A percentile compares a stretch with the other conserved stretches of the same genome.
Conservation (phyloP, 2,329 filamentous ascomycete species). For the Fusarium nematophilum region DNA sequence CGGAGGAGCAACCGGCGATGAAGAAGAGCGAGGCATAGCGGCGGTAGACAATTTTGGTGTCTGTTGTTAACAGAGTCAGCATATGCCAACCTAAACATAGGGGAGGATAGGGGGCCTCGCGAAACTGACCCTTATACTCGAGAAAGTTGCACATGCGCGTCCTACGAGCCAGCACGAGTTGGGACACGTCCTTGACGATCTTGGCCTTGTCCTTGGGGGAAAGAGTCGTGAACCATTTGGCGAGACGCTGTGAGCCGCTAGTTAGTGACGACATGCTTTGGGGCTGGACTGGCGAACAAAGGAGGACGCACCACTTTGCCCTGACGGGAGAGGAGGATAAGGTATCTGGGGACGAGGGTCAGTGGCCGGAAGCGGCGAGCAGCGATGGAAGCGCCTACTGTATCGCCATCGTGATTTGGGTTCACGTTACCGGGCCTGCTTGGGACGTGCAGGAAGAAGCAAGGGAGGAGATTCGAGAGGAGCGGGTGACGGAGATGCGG, state of each 20-base stretch:
- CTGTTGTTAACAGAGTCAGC: conserved; percentile 59
- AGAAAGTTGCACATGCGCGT: conserved; percentile 99
- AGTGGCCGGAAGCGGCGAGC: conserved; percentile 26
- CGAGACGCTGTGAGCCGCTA: conserved; percentile 78
- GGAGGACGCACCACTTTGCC: conserved; percentile 91
- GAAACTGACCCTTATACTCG: conserved; percentile 88
- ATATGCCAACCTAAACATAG: conserved; percentile 9
- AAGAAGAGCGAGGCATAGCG: conserved; percentile 99
- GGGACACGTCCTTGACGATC: conserved; percentile 99
- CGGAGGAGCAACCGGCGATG: conserved; percentile 96
- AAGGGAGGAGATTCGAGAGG: conserved; percentile 24
- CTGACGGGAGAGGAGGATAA: conserved; percentile 97
- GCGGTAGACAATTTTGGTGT: conserved; percentile 98
- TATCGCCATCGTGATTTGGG: conserved; percentile 55
- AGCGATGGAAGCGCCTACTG: conserved; percentile 50
- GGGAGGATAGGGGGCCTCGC: neutral
- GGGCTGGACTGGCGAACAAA: conserved; percentile 14
- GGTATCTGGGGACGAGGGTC: conserved; percentile 72
- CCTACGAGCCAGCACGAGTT: conserved; percentile 92
- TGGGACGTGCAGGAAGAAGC: conserved; percentile 34
- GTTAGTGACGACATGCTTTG: conserved; percentile 30
- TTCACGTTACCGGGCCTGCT: conserved; percentile 38
- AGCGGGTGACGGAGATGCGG: conserved; percentile 34
- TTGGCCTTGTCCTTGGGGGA: conserved; percentile 99
- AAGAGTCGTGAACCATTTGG: conserved; percentile 99